Evolutionary conservation across 768 basidiomycete genomes (phyloP).

Genomic region (Kwoniella dendrophila): DNA sequence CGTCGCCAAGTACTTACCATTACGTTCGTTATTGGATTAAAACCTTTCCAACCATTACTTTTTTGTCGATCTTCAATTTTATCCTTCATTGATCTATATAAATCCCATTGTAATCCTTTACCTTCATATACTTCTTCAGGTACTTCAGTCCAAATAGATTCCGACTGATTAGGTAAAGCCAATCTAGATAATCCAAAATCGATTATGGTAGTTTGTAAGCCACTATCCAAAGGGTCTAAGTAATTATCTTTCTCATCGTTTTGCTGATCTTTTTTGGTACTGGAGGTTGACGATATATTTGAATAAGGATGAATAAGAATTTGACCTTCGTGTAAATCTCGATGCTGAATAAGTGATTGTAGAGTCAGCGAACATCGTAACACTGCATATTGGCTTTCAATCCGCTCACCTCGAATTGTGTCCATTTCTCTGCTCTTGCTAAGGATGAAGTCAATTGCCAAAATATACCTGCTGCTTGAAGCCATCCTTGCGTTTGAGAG

Average conservation of each 20-base stretch:
- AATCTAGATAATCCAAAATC: constrained; percentile 92
- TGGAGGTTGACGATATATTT: too few relatives aligned
- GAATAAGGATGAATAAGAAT: constrained; percentile 69
- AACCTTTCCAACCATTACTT: constrained; percentile 82
- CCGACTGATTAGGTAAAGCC: constrained; percentile 58
- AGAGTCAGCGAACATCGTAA: constrained; percentile 5
- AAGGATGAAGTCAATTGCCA: constrained; percentile 84
- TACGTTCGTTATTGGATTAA: constrained; percentile 81
- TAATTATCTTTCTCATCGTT: constrained; percentile 8
- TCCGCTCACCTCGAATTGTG: constrained; percentile 78
- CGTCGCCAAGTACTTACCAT: constrained; percentile 65
- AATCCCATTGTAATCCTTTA: constrained; percentile 86
- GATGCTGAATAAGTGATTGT: constrained; percentile 67
- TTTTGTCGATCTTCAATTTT: constrained; percentile 59
- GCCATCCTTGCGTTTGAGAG: constrained; percentile 64
- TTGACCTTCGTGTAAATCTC: constrained; percentile 98
- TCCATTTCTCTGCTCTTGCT: constrained; percentile 74
- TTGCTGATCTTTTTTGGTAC: too few relatives aligned
- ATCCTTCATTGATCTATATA: constrained; percentile 83
- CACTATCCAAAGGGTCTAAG: constrained; percentile 57
- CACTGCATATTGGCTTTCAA: background rate
- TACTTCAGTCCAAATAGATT: constrained; percentile 73
- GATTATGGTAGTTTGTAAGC: constrained; percentile 81
- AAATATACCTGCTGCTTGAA: constrained; percentile 82
- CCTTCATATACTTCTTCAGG: constrained; percentile 91